Conservation (phyloP, 1,139 yeast species). For the Lodderomyces margitis region DNA sequence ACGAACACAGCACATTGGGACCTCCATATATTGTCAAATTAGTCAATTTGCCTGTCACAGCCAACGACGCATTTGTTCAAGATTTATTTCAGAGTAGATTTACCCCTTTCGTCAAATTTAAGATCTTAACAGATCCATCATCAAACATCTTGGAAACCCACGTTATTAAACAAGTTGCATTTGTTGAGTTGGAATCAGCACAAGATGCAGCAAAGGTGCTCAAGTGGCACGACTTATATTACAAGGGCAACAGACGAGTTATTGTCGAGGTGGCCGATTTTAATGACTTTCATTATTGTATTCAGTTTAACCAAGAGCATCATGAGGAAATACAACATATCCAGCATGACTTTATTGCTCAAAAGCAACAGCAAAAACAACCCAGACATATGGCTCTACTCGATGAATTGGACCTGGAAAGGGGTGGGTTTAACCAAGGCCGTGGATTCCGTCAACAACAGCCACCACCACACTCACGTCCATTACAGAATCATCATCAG, state of each 20-base stretch:
- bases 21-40: constrained; percentile 63
- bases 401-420: constrained; percentile 14
- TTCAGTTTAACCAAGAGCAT: constrained; percentile 39
- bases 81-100: constrained; percentile 45
- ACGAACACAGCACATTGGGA: constrained; percentile 24
- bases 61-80: constrained; percentile 37
- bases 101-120: constrained; percentile 39
- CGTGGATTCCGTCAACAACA: constrained; percentile 1
- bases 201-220: constrained; percentile 47
- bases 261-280: constrained; percentile 48
- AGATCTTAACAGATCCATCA: constrained; percentile 43
- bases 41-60: constrained; percentile 46
- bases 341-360: constrained; percentile 32
- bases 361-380: constrained; percentile 19
- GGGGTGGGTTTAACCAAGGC: constrained; percentile 5
- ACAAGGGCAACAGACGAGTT: constrained; percentile 40
- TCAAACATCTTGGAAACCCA: constrained; percentile 41
- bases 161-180: constrained; percentile 52
- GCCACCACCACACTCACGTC: constrained; percentile 4
- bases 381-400: constrained; percentile 18
- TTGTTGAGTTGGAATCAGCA: constrained; percentile 52
- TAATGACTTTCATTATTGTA: constrained; percentile 46
- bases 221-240: constrained; percentile 46
- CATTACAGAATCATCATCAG: constrained; percentile 9
- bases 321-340: constrained; percentile 29